Conservation (phyloP, 2,329 filamentous ascomycete species). For the Ascochyta rabiei region DNA sequence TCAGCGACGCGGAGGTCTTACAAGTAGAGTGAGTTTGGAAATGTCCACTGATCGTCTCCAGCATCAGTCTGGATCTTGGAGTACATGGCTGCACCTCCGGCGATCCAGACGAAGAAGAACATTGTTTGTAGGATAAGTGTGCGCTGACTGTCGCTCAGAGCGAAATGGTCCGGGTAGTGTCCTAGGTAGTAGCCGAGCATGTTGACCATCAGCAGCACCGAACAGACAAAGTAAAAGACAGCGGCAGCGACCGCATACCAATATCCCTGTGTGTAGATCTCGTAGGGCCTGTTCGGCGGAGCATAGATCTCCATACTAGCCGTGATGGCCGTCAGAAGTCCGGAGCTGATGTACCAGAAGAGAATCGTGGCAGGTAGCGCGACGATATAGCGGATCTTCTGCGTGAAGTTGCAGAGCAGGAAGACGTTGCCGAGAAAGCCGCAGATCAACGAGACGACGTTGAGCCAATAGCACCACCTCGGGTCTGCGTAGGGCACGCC, state of each 20-base stretch:
- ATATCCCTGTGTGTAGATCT: slow-evolving; percentile 78
- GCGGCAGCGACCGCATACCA: slow-evolving; percentile 86
- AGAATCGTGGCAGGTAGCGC: slow-evolving; percentile 84
- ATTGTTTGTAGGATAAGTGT: slow-evolving; percentile 92
- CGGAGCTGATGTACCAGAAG: slow-evolving; percentile 72
- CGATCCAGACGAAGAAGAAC: slow-evolving; percentile 79
- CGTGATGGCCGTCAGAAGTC: slow-evolving; percentile 70
- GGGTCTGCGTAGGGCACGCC: slow-evolving; percentile 71
- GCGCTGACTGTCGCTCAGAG: slow-evolving; percentile 77
- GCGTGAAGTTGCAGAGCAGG: slow-evolving; percentile 85
- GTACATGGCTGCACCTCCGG: slow-evolving; percentile 78
- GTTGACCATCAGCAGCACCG: slow-evolving; percentile 77
- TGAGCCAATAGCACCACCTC: slow-evolving; percentile 66
- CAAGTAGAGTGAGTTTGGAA: slow-evolving; percentile 65
- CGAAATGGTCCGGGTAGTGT: slow-evolving; percentile 80
- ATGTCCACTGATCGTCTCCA: slow-evolving; percentile 65
- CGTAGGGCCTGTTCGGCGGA: slow-evolving; percentile 53
- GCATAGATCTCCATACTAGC: slow-evolving; percentile 69
- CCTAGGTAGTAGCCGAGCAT: slow-evolving; percentile 77
- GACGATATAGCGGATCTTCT: slow-evolving; percentile 76
- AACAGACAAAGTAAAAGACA: slow-evolving; percentile 77
- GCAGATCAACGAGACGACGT: slow-evolving; percentile 76
- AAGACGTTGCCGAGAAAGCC: slow-evolving; percentile 82
- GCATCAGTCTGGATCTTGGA: slow-evolving; percentile 64
- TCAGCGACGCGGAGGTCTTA: neutral